These are phyloP conservation scores for Corniculantispora saksenae DNA, from an alignment of 2,329 filamentous ascomycete species.

Conservation along the genomic window DNA sequence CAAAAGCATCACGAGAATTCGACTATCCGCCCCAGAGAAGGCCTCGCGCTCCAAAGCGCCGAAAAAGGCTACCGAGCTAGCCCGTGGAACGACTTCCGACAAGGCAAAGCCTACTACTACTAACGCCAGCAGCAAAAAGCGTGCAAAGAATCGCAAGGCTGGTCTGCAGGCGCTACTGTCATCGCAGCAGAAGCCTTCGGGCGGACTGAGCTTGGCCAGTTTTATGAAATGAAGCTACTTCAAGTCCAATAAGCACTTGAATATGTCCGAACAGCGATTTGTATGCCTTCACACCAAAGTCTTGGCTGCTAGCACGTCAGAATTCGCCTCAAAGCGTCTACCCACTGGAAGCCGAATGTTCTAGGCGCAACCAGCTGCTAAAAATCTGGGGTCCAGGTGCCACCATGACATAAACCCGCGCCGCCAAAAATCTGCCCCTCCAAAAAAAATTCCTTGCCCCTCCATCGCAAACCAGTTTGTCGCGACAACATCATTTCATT, in stretches of 20 bases:
- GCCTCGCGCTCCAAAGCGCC: constrained; percentile 28
- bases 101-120: constrained; percentile 42
- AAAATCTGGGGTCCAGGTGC: constrained; percentile 13
- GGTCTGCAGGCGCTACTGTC: constrained; percentile 66
- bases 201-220: constrained; percentile 54
- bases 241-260: background rate
- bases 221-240: constrained; percentile 44
- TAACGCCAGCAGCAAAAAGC: constrained; percentile 64
- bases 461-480: constrained; percentile 10
- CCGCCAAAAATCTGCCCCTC: constrained; percentile 26
- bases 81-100: constrained; percentile 16
- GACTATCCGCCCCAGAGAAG: constrained; percentile 40
- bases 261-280: background rate
- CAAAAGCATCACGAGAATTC: constrained; percentile 42
- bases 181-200: constrained; percentile 47
- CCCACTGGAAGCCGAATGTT: constrained; percentile 11
- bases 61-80: constrained; percentile 23
- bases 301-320: background rate
- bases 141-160: constrained; percentile 64
- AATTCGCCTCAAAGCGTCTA: background rate
- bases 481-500: constrained; percentile 19
- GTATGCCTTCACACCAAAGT: background rate
- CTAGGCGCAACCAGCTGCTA: constrained; percentile 12
- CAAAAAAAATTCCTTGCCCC: constrained; percentile 26
- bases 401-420: constrained; percentile 19